Evolutionary conservation across 2,329 filamentous ascomycete genomes (phyloP), one percentile per base, ranked within the genome.

Genomic region (Clarireedia paspali): DNA sequence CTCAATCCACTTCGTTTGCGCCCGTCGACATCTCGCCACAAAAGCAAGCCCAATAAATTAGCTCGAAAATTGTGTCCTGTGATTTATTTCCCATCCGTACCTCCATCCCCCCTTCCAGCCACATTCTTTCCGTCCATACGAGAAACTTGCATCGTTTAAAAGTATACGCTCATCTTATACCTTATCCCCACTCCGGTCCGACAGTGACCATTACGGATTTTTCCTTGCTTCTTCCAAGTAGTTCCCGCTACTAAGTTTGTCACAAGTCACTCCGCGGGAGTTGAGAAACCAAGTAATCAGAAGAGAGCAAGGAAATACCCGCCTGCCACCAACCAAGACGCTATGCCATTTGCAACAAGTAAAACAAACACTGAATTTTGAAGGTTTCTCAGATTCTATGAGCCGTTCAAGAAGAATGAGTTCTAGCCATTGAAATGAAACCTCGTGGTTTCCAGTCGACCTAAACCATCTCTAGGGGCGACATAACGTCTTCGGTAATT

Each of bases 401-500:
- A 47, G 34, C 5, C 7, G 15, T 39, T 14, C 17, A 23, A 45
- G 24, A 27, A 15, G 12, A 34, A 24, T 20, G 10, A 14, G 12
- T n/a, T 50, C 47, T 62, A 70, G 45, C 67, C 63, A 58, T 63
- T 65, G 68, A 96, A 97, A 64, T 89, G 87, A 75, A 97, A 97
- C 61, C 88, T 83, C 23, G 87, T 84, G 24, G 91, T 90, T 73
- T 96, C 91, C 57, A 97, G 75, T 68, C 90, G 81, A 3, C 92
- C 92, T 44, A 97, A 76, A 0, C 92, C 92, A 69, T 97, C 92
- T 59, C 92, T 78, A 6, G 94, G 94, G n/a, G 94, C 92, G 47
- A 99, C 89, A 67, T 99, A 96, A 60, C 95, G 82, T 68, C 95
- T 81, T 50, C 95, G 84, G 71, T 99, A 99, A 30, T 85, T 89